Percentiles rank a stretch among this genome's conserved stretches.
phyloP scores from a whole-genome alignment of 2,329 filamentous ascomycete species.

The Daldinia sp. region DNA sequence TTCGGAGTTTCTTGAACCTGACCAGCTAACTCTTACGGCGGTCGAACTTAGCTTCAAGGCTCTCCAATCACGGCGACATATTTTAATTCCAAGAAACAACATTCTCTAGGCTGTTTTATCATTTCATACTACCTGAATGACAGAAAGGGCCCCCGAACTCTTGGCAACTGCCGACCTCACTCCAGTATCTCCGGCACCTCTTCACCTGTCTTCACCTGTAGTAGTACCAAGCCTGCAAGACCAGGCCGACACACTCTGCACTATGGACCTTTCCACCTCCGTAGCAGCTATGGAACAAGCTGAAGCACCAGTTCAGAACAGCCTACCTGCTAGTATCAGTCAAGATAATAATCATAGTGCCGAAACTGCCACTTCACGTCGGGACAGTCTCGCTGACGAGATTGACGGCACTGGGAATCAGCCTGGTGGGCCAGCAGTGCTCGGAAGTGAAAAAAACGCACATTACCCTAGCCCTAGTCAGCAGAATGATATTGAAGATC shows the following conservation, averaged over 20 bases:
- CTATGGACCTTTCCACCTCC: slow-evolving; percentile 51
- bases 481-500: slow-evolving; percentile 51
- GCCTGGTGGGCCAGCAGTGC: slow-evolving; percentile 45
- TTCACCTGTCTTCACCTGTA: slow-evolving; percentile 61
- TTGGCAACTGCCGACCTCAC: slow-evolving; percentile 66
- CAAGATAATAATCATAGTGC: slow-evolving; percentile 16
- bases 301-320: slow-evolving; percentile 20
- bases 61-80: background rate
- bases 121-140: slow-evolving; percentile 56
- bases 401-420: slow-evolving; percentile 39
- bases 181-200: slow-evolving; percentile 63
- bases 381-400: slow-evolving; percentile 42
- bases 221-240: slow-evolving; percentile 65
- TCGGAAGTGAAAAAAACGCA: slow-evolving; percentile 61
- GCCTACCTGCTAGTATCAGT: slow-evolving; percentile 7
- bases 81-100: background rate
- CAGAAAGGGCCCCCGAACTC: slow-evolving; percentile 60
- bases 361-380: slow-evolving; percentile 7
- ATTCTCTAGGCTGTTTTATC: slow-evolving; percentile 16
- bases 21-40: background rate
- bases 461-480: slow-evolving; percentile 66
- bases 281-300: slow-evolving; percentile 12
- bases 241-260: slow-evolving; percentile 64
- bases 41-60: background rate
- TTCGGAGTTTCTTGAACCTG: background rate